phyloP scores from a whole-genome alignment of 345 rosid species.

The Brassica juncea region DNA sequence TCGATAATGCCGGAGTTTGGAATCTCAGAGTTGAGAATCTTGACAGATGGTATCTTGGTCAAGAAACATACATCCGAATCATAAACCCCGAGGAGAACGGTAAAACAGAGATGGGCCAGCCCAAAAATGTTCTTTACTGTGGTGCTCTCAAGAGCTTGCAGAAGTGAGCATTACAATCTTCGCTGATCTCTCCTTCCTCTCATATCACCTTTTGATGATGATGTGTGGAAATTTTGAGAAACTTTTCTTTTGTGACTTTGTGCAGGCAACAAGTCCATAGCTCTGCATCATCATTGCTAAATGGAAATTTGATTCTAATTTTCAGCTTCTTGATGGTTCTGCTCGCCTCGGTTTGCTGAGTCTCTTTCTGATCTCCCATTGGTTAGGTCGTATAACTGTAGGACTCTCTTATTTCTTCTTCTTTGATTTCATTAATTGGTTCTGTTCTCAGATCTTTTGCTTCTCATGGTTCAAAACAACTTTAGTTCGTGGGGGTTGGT shows the following conservation, averaged over 20 bases:
- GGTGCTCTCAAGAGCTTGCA: constrained; percentile 59
- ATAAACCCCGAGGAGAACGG: constrained; percentile 88
- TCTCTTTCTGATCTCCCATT: constrained; percentile 14
- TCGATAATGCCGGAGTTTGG: constrained; percentile 90
- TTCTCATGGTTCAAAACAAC: neutral
- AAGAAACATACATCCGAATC: constrained; percentile 84
- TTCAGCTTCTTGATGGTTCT: constrained; percentile 41
- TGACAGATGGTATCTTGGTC: constrained; percentile 93
- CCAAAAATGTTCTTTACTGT: constrained; percentile 72
- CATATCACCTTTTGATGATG: neutral
- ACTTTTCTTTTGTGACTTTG: neutral
- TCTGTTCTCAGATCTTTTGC: neutral
- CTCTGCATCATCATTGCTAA: constrained; percentile 45
- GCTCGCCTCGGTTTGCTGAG: constrained; percentile 32
- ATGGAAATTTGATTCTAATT: constrained; percentile 38
- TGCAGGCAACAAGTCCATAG: constrained; percentile 42
- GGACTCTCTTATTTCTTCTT: neutral
- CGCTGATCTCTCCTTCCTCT: neutral
- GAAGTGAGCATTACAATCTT: constrained; percentile 45
- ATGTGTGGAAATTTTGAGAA: neutral
- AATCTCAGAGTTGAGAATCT: constrained; percentile 86
- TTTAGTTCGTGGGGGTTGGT: neutral
- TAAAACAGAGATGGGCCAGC: constrained; percentile 65
- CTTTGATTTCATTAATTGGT: constrained; percentile 30
- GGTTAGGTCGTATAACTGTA: constrained; percentile 4